Evolutionary conservation across 1,139 yeast genomes (phyloP), one percentile per base, ranked within the genome.

Genomic region (Pichia sp.): DNA sequence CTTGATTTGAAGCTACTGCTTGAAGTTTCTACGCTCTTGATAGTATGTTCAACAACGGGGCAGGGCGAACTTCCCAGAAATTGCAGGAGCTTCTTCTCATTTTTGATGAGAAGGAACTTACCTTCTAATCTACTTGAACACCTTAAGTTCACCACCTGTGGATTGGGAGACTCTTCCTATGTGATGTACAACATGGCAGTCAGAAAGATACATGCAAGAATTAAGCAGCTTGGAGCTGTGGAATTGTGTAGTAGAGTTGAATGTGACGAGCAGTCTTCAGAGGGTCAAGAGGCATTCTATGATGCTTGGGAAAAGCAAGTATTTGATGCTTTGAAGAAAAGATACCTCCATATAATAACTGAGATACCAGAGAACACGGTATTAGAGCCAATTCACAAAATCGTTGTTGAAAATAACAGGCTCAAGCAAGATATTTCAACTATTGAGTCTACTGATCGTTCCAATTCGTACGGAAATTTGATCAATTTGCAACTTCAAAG

Each of bases 101-200:
- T 81, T 42, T 58, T 91, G 45, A 69, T 86, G 42, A 73, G 74
- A 51, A 74, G 69, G 53, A 78, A 75, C 46, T 68, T 91, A 8
- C 91, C 94, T 0, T 37, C 47, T 3, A 76, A 76, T 50, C 62
- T 86, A 30, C 62, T 88, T 29, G 69, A 69, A 41, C 85, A 80
- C 52, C 52, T 85, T 12, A 56, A 64, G 22, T 67, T 87, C 45
- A 74, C 91, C 4, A 70, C 87, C 3, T 79, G 91, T 54, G 99
- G 98, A 0, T 62, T 93, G 3, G 99, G 99, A n/a, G 97, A 91
- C 55, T 80, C 96, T 0, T 81, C 94, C 2, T 91, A 91, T 53
- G 82, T 94, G 4, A 73, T 80, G 48, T 88, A 75, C 61, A 91
- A 91, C 58, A 79, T 79, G 68, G 96, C 96, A 11, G 73, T 83